These are phyloP conservation scores for Blepharisma undulans DNA, from an alignment of 169 alveolate genomes.

Conservation along the genomic window DNA sequence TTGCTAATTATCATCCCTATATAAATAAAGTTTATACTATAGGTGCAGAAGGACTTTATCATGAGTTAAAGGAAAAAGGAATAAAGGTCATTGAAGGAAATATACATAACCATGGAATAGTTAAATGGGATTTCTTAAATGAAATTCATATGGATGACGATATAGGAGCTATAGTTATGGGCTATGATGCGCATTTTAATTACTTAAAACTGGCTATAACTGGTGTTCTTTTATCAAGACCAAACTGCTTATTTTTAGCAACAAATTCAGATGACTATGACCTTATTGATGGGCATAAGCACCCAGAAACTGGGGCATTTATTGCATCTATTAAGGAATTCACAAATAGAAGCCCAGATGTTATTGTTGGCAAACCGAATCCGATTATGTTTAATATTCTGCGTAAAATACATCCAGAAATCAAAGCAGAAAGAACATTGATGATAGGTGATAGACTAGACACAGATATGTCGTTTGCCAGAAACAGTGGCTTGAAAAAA, in stretches of 20 bases:
- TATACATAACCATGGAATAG: not conserved
- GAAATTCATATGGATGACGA: constrained; percentile 6
- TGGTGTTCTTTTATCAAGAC: not conserved
- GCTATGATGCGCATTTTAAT: not conserved
- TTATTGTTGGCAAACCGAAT: constrained; percentile 12
- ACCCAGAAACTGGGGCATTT: constrained; percentile 28
- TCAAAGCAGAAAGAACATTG: not conserved
- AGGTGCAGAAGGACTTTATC: not conserved
- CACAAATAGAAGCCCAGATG: not conserved
- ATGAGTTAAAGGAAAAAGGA: not conserved
- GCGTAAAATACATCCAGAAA: not conserved
- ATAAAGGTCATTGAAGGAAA: not conserved
- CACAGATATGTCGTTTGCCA: constrained; percentile 17
- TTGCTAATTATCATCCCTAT: not conserved
- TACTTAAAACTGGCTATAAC: constrained; percentile 19
- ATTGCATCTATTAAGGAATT: constrained; percentile 5
- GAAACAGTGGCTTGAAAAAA: not conserved
- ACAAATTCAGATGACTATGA: constrained; percentile 12
- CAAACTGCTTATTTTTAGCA: not conserved
- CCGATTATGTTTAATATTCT: constrained; percentile 19
- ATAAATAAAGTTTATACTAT: not conserved
- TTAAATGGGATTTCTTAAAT: constrained; percentile 16
- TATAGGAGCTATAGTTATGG: constrained; percentile 23
- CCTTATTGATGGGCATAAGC: constrained; percentile 14
- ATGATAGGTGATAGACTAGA: constrained; percentile 15